Percentiles rank a stretch among this genome's conserved stretches.
These are phyloP conservation scores for Kappamyces sp. DNA, from an alignment of 192 early-diverging fungal genomes.

Conservation along the genomic window DNA sequence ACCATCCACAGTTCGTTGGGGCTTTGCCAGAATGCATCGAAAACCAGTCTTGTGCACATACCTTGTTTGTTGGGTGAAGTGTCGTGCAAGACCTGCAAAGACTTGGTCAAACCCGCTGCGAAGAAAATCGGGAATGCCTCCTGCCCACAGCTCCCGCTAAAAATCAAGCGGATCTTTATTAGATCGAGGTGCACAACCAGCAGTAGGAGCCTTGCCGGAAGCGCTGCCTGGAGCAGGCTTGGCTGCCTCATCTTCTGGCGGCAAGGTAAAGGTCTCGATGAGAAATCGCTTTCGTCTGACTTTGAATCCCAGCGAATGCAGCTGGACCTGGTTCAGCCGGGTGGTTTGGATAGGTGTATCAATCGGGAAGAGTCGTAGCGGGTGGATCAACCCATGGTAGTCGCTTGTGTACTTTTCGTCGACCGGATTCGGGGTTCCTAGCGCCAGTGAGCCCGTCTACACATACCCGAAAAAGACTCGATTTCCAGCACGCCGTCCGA, in stretches of 20 bases:
- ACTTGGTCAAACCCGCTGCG: not conserved
- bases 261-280: constrained; percentile 88
- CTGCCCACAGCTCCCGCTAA: not conserved
- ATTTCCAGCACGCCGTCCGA: constrained; percentile 83
- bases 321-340: constrained; percentile 13
- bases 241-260: constrained; percentile 81
- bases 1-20: too few relatives aligned
- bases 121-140: constrained; percentile 7
- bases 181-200: not conserved
- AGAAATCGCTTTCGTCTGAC: constrained; percentile 82
- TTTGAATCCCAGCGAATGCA: constrained; percentile 71
- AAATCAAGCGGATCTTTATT: constrained; percentile 5
- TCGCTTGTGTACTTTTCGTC: constrained; percentile 55
- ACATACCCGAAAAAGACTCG: constrained; percentile 85
- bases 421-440: constrained; percentile 42
- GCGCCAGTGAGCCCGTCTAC: constrained; percentile 15
- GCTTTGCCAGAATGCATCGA: too few relatives aligned
- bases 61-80: too few relatives aligned
- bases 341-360: constrained; percentile 69
- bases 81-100: too few relatives aligned
- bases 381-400: constrained; percentile 86
- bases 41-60: too few relatives aligned
- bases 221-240: not conserved
- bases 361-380: constrained; percentile 71
- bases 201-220: not conserved